Conservation (phyloP, 164 flowering plant genomes). For the Akebia trifoliata region DNA sequence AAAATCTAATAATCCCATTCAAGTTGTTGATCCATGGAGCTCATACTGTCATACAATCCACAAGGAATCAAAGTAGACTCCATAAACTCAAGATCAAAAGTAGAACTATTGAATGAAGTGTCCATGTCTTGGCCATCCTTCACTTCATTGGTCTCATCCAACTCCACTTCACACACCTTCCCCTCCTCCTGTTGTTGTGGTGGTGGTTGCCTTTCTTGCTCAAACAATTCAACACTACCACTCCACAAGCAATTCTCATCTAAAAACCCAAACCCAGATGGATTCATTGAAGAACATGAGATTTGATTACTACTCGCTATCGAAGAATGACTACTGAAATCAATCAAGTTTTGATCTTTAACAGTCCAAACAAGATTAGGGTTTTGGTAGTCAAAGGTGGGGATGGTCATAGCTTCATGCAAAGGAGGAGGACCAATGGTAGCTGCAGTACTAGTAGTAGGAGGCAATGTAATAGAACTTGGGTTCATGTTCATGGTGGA, state of each 20-base stretch:
- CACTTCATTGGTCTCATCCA: slow-evolving; percentile 13
- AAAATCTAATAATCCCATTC: slow-evolving; percentile 38
- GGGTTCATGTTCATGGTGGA: slow-evolving; percentile 10
- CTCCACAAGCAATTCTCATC: slow-evolving; percentile 27
- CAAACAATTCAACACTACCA: slow-evolving; percentile 12
- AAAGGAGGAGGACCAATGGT: neutral
- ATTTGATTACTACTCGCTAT: too few relatives aligned
- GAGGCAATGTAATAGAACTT: slow-evolving; percentile 14
- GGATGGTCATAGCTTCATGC: slow-evolving; percentile 11
- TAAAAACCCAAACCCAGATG: slow-evolving; percentile 17
- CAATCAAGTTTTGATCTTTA: too few relatives aligned
- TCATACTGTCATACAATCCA: slow-evolving; percentile 24
- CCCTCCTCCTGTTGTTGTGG: slow-evolving; percentile 5
- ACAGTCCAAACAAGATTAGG: slow-evolving; percentile 17
- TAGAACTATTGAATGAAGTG: slow-evolving; percentile 17
- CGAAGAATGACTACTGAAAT: too few relatives aligned
- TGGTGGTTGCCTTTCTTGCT: slow-evolving; percentile 9
- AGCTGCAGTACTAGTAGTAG: neutral
- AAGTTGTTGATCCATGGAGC: slow-evolving; percentile 30
- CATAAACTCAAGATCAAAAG: slow-evolving; percentile 37
- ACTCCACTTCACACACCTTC: neutral
- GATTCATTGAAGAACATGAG: slow-evolving; percentile 15
- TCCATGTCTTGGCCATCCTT: slow-evolving; percentile 19
- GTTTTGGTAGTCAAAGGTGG: slow-evolving; percentile 17
- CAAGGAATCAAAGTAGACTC: slow-evolving; percentile 36